A percentile compares a stretch with the other conserved stretches of the same genome.
Conservation (phyloP, 805 yeast species). For the Komagataella pastoris region DNA sequence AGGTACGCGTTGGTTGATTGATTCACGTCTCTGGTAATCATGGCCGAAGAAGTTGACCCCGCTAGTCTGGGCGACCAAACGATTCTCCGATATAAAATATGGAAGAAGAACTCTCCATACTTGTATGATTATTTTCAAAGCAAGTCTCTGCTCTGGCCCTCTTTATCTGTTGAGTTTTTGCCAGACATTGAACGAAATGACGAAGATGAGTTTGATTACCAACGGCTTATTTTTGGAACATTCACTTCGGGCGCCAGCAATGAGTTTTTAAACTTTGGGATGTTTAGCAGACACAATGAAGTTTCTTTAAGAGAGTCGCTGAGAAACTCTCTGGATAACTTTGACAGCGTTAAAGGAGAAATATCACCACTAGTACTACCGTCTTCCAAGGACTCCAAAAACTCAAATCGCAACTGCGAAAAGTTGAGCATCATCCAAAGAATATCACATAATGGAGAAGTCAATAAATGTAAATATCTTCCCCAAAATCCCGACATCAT, state of each 20-base stretch:
- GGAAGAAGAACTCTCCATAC: conserved; percentile 51
- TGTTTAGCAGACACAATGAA: neutral
- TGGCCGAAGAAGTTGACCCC: neutral
- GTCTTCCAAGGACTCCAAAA: conserved; percentile 14
- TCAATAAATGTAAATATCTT: conserved; percentile 59
- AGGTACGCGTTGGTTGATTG: neutral
- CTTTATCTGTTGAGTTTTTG: conserved; percentile 45
- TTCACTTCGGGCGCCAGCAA: conserved; percentile 44
- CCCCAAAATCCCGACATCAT: conserved; percentile 82
- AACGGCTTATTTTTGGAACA: conserved; percentile 45
- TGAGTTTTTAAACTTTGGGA: conserved; percentile 28
- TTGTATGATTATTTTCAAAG: conserved; percentile 41
- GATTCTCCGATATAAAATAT: conserved; percentile 8
- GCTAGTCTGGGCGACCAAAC: neutral
- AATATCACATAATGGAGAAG: conserved; percentile 58
- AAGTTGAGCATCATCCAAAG: conserved; percentile 31
- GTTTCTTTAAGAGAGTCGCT: neutral
- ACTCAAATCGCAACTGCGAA: conserved; percentile 9
- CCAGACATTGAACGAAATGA: conserved; percentile 31
- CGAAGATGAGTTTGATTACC: conserved; percentile 4
- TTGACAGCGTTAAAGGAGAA: conserved; percentile 21
- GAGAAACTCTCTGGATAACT: conserved; percentile 5
- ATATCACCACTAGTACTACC: conserved; percentile 15
- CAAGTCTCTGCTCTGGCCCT: conserved; percentile 50
- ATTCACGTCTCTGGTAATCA: neutral